Evolutionary conservation across 306 rosid species (phyloP), one percentile per base, ranked within the genome.

Genomic region (Gleditsia sinensis): DNA sequence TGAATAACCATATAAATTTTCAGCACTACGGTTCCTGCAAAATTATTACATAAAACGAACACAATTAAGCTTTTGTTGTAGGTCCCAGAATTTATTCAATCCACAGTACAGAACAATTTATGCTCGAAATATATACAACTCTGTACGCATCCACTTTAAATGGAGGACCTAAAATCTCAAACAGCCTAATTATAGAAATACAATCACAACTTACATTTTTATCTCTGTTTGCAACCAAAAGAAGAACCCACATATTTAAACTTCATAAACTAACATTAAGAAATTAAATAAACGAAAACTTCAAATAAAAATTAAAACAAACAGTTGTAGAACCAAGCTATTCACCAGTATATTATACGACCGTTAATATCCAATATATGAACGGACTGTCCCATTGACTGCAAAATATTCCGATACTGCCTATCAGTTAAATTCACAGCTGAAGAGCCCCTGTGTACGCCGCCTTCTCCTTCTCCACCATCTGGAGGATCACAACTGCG

Each of bases 21-120:
- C 97, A 51, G 99, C 99, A 74, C 89, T 82, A 75, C 81, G 93
- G 86, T 95, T 95, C 99, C 99, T 95, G 93, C 85, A 75, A 63
- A 71, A 72, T 61, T 34, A 61, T 49, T 67, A 57, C 30, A 54
- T 75, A 82, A 48, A 78, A 48, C 58, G 40, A 70, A 59, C 48
- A 24, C 63, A 48, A 36, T 17, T 17, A 61, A 57, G 30, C 62
- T 45, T 64, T 45, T 40, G 57, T 58, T 37, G 57, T 7, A 75
- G 53, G 14, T 34, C 64, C 68, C 27, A 51, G 51, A 72, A 49
- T 56, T 13, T 19, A 58, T 21, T 17, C 11, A 72, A 67, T 33
- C 58, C 58, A 67, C 59, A 69, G 40, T 30, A 66, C 37, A 82
- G 24, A 71, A 50, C 78, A 81, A 39, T 43, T 53, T 21, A 63